Conservation (phyloP, 805 yeast genomes). For the Metschnikowia picachoensis region DNA sequence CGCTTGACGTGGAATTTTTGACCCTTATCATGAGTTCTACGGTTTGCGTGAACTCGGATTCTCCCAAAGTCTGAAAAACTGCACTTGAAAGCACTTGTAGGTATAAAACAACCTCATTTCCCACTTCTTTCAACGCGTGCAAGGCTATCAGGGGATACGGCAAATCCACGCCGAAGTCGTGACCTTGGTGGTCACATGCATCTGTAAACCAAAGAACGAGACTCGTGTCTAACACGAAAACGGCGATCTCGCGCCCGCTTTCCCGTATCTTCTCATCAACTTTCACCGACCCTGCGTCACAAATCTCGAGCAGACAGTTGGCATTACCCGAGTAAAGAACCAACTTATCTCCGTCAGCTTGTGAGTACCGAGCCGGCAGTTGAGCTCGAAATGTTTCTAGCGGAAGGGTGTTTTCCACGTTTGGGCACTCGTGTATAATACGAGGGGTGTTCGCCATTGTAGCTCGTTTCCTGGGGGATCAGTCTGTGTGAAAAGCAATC, state of each 20-base stretch:
- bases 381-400: constrained; percentile 30
- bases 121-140: constrained; percentile 28
- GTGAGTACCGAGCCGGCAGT: constrained; percentile 37
- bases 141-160: constrained; percentile 33
- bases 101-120: constrained; percentile 20
- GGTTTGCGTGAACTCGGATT: constrained; percentile 20
- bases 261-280: constrained; percentile 1
- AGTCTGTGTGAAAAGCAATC: not conserved
- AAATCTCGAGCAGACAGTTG: constrained; percentile 12
- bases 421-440: constrained; percentile 29
- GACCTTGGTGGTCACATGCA: not conserved
- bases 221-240: constrained; percentile 35
- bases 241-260: constrained; percentile 14
- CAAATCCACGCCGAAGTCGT: constrained; percentile 27
- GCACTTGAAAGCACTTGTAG: constrained; percentile 30
- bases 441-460: constrained; percentile 3
- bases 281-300: constrained; percentile 4
- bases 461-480: not conserved
- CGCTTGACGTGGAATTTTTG: not conserved
- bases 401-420: constrained; percentile 39
- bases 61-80: constrained; percentile 10
- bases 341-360: constrained; percentile 35
- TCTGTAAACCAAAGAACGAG: constrained; percentile 29
- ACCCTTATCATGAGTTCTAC: constrained; percentile 19
- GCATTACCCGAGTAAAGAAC: constrained; percentile 40